Percentiles rank a stretch among this genome's conserved stretches.
These are phyloP conservation scores for Papiliotrema flavescens DNA, from an alignment of 1,284 basidiomycete genomes.

Conservation along the genomic window DNA sequence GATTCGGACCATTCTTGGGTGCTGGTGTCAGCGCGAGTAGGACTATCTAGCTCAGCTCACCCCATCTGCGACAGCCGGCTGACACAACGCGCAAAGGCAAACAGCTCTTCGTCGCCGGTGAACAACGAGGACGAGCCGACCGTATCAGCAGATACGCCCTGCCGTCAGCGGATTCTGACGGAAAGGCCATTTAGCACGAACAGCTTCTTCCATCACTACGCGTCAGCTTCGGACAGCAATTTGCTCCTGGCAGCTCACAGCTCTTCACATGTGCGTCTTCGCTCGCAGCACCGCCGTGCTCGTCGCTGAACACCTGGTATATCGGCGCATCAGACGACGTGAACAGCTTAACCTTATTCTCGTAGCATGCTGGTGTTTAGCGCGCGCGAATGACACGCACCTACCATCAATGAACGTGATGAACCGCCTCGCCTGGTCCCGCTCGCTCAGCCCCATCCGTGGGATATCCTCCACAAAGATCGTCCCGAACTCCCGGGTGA, in stretches of 20 bases:
- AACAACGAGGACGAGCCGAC: conserved; percentile 83
- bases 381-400: conserved; percentile 22
- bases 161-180: conserved; percentile 2
- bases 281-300: conserved; percentile 44
- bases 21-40: conserved; percentile 6
- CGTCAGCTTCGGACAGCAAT: neutral
- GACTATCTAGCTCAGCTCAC: conserved; percentile 3
- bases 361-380: conserved; percentile 68
- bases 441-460: conserved; percentile 79
- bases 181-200: conserved; percentile 48
- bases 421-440: conserved; percentile 89
- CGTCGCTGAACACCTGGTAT: conserved; percentile 78
- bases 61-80: conserved; percentile 90
- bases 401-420: conserved; percentile 94
- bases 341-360: conserved; percentile 84
- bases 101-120: conserved; percentile 87
- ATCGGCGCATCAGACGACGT: conserved; percentile 86
- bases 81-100: conserved; percentile 90
- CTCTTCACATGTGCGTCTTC: conserved; percentile 70
- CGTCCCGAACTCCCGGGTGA: conserved; percentile 81
- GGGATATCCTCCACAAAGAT: conserved; percentile 86
- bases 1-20: conserved; percentile 38
- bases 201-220: conserved; percentile 82
- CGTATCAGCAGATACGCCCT: conserved; percentile 72
- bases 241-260: conserved; percentile 21